phyloP scores from a whole-genome alignment of 2,329 filamentous ascomycete genomes.

The Amylocarpus encephaloides region DNA sequence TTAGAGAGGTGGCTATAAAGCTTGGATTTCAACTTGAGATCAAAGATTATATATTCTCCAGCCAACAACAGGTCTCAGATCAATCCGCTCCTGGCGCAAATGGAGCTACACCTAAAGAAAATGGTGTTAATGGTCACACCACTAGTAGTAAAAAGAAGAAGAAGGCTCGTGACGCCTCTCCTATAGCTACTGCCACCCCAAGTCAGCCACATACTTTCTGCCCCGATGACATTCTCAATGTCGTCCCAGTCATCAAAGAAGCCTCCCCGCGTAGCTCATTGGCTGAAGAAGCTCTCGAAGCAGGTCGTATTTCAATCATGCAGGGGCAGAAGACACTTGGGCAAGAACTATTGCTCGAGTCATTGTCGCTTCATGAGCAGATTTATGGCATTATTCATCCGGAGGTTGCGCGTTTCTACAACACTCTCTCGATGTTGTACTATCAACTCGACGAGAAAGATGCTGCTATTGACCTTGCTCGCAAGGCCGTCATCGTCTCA shows the following conservation, averaged over 20 bases:
- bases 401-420: slow-evolving; percentile 92
- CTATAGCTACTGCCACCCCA: slow-evolving; percentile 34
- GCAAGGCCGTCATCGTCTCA: slow-evolving; percentile 93
- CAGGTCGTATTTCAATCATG: slow-evolving; percentile 90
- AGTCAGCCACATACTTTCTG: slow-evolving; percentile 58
- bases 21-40: slow-evolving; percentile 82
- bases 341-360: slow-evolving; percentile 93
- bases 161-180: slow-evolving; percentile 51
- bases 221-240: slow-evolving; percentile 80
- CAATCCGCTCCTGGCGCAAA: slow-evolving; percentile 31
- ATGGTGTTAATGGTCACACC: slow-evolving; percentile 24
- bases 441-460: slow-evolving; percentile 98
- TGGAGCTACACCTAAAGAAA: slow-evolving; percentile 39
- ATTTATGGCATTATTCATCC: slow-evolving; percentile 97
- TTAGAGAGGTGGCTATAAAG: slow-evolving; percentile 84
- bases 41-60: slow-evolving; percentile 65
- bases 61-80: slow-evolving; percentile 32
- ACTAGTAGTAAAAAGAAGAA: slow-evolving; percentile 51
- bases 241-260: slow-evolving; percentile 94
- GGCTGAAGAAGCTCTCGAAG: slow-evolving; percentile 92
- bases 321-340: slow-evolving; percentile 94
- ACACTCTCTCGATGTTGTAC: slow-evolving; percentile 90
- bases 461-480: slow-evolving; percentile 86
- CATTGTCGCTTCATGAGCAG: slow-evolving; percentile 91
- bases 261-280: slow-evolving; percentile 84